These are phyloP conservation scores for Penicillium ucsense DNA, from an alignment of 495 filamentous ascomycete species.

Conservation along the genomic window DNA sequence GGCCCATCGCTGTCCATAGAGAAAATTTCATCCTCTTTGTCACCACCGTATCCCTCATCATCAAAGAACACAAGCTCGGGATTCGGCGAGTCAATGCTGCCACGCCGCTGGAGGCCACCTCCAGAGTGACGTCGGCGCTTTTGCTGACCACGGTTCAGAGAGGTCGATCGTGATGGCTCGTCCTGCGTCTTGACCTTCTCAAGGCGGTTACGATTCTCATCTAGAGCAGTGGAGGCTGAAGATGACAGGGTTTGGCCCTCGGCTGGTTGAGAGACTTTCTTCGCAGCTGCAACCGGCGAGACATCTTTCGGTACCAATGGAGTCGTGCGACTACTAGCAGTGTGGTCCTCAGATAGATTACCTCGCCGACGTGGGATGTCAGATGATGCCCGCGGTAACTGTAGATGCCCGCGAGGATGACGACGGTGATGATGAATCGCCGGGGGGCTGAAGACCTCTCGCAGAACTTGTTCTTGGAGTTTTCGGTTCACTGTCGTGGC, in stretches of 20 bases:
- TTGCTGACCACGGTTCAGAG: slow-evolving; percentile 20
- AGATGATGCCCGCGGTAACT: slow-evolving; percentile 35
- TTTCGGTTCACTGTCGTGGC: slow-evolving; percentile 88
- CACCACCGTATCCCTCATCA: slow-evolving; percentile 75
- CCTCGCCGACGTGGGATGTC: slow-evolving; percentile 24
- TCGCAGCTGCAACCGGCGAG: slow-evolving; percentile 19
- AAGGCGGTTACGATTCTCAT: slow-evolving; percentile 24
- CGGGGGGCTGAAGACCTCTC: slow-evolving; percentile 85
- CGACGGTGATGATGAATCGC: slow-evolving; percentile 59
- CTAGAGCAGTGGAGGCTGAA: slow-evolving; percentile 34
- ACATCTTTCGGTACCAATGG: slow-evolving; percentile 6
- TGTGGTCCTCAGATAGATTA: slow-evolving; percentile 26
- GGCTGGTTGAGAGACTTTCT: slow-evolving; percentile 15
- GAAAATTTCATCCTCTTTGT: slow-evolving; percentile 67
- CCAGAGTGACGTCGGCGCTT: slow-evolving; percentile 65
- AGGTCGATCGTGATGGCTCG: slow-evolving; percentile 21
- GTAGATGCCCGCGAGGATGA: slow-evolving; percentile 52
- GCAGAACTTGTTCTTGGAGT: slow-evolving; percentile 82
- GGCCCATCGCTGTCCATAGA: slow-evolving; percentile 53
- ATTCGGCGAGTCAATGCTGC: slow-evolving; percentile 48
- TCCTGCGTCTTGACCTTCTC: slow-evolving; percentile 26
- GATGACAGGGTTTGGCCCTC: slow-evolving; percentile 31
- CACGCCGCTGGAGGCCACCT: slow-evolving; percentile 60
- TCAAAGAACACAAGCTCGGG: slow-evolving; percentile 72
- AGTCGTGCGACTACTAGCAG: slow-evolving; percentile 15